Evolutionary conservation across 495 filamentous ascomycete genomes (phyloP), one percentile per base, ranked within the genome.

Genomic region (Penicillium verhagenii): DNA sequence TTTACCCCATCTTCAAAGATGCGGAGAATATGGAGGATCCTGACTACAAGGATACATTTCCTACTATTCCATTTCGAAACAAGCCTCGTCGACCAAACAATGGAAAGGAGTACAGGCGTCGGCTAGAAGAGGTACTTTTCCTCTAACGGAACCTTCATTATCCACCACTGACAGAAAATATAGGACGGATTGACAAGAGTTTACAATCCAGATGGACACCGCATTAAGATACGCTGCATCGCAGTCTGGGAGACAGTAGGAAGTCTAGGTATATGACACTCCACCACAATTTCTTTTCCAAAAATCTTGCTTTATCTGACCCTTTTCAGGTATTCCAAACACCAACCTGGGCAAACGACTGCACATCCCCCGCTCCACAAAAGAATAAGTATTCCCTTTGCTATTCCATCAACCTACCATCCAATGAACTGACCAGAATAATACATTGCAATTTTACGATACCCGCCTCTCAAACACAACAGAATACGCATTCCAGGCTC

Each of bases 401-500:
- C 0, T 18, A 13, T 13, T 11, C 40, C 24, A n/a, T n/a, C n/a
- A 13, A 18, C 3, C 11, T 25, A n/a, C n/a, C 16, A 14, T 20
- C 21, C 20, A 51, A 26, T 13, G 23, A 45, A 49, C 60, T 63
- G 26, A 63, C 56, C 24, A 20, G 13, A n/a, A 38, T 5, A 44
- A 23, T 44, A 63, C 60, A 57, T 80, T 74, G 57, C 67, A 69
- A 20, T 86, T 87, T 70, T 81, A 82, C 67, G 80, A 89, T 61
- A 86, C 83, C 13, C 71, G 69, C 18, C 65, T 88, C 1, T 76
- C 77, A 4, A 72, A 79, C 52, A 70, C 71, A 47, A 80, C 89
- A 11, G 80, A 87, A 52, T 79, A 88, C 59, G 87, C 83, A 8
- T 89, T 90, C 57, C 87, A 91, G 56, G 87, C 87, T 3, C 73